phyloP scores from a whole-genome alignment of 345 rosid genomes.

The Noccaea caerulescens region DNA sequence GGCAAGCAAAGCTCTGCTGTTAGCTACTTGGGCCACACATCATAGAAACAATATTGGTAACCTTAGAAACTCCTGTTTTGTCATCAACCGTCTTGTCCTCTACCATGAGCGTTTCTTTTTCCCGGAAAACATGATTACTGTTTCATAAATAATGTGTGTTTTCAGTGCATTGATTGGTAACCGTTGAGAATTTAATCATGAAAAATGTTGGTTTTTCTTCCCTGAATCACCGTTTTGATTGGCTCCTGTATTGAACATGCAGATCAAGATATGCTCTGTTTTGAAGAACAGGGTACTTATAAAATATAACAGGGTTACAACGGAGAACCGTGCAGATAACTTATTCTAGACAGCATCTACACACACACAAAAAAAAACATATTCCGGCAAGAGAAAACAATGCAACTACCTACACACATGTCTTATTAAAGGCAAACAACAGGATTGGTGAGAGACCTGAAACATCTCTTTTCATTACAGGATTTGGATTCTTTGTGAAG shows the following conservation, averaged over 20 bases:
- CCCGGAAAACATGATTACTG: conserved; percentile 19
- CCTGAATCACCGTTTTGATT: conserved; percentile 24
- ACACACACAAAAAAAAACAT: conserved; percentile 16
- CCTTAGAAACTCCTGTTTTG: conserved; percentile 45
- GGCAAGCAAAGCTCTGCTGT: conserved; percentile 41
- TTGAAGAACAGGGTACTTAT: conserved; percentile 39
- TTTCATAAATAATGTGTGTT: conserved; percentile 11
- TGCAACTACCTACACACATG: conserved; percentile 36
- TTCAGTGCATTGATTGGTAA: conserved; percentile 10
- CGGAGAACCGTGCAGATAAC: conserved; percentile 38
- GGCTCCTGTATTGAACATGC: conserved; percentile 32
- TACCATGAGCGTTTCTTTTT: conserved; percentile 27
- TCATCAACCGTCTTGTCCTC: conserved; percentile 38
- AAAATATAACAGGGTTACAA: conserved; percentile 33
- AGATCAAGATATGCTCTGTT: conserved; percentile 28
- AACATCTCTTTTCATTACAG: conserved; percentile 26
- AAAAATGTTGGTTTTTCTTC: conserved; percentile 6
- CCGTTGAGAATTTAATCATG: background rate
- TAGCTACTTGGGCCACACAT: conserved; percentile 44
- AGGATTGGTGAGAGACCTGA: conserved; percentile 37
- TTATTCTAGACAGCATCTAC: conserved; percentile 32
- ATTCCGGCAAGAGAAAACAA: conserved; percentile 38
- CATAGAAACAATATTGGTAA: conserved; percentile 38
- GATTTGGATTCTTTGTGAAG: conserved; percentile 29
- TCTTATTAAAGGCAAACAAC: conserved; percentile 43